phyloP scores from a whole-genome alignment of 2,329 filamentous ascomycete species.

The Calonectria crousiana region DNA sequence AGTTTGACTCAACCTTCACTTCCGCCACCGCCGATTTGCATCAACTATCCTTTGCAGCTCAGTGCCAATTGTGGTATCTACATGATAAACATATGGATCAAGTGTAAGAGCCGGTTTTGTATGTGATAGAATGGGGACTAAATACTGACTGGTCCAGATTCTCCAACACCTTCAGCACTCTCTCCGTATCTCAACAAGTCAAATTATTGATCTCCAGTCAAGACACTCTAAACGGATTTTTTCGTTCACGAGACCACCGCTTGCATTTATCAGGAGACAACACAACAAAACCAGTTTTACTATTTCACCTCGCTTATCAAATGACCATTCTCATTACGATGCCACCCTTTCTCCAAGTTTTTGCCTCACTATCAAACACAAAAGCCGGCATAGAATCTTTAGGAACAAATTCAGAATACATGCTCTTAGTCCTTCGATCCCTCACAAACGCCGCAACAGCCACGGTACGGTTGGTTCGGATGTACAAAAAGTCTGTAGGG shows the following conservation, averaged over 20 bases:
- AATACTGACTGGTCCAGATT: not conserved
- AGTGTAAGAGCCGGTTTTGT: not conserved
- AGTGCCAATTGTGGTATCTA: slow-evolving; percentile 2
- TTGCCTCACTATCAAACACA: not conserved
- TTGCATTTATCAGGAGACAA: not conserved
- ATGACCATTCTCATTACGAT: slow-evolving; percentile 6
- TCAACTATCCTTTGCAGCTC: not conserved
- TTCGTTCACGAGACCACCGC: slow-evolving; percentile 3
- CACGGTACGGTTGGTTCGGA: not conserved
- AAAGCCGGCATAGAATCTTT: not conserved
- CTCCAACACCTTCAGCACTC: not conserved
- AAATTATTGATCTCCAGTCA: slow-evolving; percentile 4
- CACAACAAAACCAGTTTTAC: not conserved
- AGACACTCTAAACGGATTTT: slow-evolving; percentile 3
- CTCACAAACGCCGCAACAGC: not conserved
- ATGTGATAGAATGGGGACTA: not conserved
- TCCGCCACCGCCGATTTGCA: not conserved
- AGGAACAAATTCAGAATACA: not conserved
- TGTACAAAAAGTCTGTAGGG: not conserved
- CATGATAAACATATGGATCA: slow-evolving; percentile 7
- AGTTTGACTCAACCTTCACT: slow-evolving; percentile 1
- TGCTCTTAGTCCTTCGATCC: not conserved
- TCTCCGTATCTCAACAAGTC: not conserved
- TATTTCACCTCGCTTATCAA: slow-evolving; percentile 8
- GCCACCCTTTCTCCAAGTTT: slow-evolving; percentile 5